Evolutionary conservation across 2,329 filamentous ascomycete species (phyloP).

Genomic region (Fusarium nisikadoi): DNA sequence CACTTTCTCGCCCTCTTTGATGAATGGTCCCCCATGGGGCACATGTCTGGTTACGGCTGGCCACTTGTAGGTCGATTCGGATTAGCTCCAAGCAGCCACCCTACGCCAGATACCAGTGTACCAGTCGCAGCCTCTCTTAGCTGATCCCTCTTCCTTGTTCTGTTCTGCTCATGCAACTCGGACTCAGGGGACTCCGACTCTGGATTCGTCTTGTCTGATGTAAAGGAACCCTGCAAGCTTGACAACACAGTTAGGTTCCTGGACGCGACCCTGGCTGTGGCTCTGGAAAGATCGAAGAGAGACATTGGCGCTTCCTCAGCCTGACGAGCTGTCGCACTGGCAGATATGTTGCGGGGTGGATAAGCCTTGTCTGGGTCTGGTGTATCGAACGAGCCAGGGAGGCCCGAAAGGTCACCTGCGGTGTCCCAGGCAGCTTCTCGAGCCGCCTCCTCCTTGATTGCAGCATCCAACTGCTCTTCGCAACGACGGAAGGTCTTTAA

Average conservation of each 20-base stretch:
- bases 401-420: conserved; percentile 66
- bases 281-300: conserved; percentile 71
- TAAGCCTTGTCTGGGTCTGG: conserved; percentile 42
- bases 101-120: conserved; percentile 73
- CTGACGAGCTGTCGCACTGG: conserved; percentile 49
- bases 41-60: conserved; percentile 2
- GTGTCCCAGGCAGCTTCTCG: conserved; percentile 78
- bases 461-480: conserved; percentile 78
- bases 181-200: conserved; percentile 41
- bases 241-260: conserved; percentile 67
- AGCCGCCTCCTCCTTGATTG: conserved; percentile 73
- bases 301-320: conserved; percentile 71
- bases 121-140: conserved; percentile 73
- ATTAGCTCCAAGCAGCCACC: conserved; percentile 73
- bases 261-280: conserved; percentile 68
- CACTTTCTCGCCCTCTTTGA: neutral
- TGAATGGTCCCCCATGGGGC: neutral
- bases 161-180: conserved; percentile 46
- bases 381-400: conserved; percentile 65
- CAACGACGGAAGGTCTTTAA: conserved; percentile 79
- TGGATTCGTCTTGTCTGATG: conserved; percentile 16
- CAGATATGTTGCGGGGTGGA: conserved; percentile 48
- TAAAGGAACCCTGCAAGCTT: conserved; percentile 55
- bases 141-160: conserved; percentile 77
- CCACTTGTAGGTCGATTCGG: conserved; percentile 37